Conservation (phyloP, 208 protist genomes). For the Crithidia sp. region DNA sequence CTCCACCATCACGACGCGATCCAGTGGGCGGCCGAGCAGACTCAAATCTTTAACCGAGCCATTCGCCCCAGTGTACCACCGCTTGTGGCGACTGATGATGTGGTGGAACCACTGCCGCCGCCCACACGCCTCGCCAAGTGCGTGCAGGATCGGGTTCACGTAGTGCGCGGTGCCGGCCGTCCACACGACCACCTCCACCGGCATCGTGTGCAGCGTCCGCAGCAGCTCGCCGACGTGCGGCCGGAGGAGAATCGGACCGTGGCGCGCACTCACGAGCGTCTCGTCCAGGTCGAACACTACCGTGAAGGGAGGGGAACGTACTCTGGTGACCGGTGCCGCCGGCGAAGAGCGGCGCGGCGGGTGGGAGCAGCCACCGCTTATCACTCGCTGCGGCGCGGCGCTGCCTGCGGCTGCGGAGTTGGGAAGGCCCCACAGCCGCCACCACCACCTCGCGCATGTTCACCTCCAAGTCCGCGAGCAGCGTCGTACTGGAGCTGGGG, state of each 20-base stretch:
- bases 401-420: conserved; percentile 12
- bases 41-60: conserved; percentile 68
- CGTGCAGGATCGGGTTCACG: conserved; percentile 68
- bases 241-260: conserved; percentile 54
- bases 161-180: conserved; percentile 64
- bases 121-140: conserved; percentile 45
- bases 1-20: conserved; percentile 73
- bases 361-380: conserved; percentile 25
- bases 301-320: conserved; percentile 39
- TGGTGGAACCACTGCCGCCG: conserved; percentile 77
- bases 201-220: conserved; percentile 48
- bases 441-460: conserved; percentile 10
- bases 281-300: conserved; percentile 87
- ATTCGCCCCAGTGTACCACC: conserved; percentile 55
- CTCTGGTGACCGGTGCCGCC: background rate
- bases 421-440: background rate
- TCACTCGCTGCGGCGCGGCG: conserved; percentile 2
- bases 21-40: conserved; percentile 51
- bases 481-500: conserved; percentile 21
- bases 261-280: conserved; percentile 72
- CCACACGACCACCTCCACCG: conserved; percentile 83
- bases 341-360: background rate
- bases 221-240: conserved; percentile 64
- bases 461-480: conserved; percentile 17
- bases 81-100: conserved; percentile 75